Evolutionary conservation across 768 basidiomycete genomes (phyloP).

Genomic region (Tulasnella sp.): DNA sequence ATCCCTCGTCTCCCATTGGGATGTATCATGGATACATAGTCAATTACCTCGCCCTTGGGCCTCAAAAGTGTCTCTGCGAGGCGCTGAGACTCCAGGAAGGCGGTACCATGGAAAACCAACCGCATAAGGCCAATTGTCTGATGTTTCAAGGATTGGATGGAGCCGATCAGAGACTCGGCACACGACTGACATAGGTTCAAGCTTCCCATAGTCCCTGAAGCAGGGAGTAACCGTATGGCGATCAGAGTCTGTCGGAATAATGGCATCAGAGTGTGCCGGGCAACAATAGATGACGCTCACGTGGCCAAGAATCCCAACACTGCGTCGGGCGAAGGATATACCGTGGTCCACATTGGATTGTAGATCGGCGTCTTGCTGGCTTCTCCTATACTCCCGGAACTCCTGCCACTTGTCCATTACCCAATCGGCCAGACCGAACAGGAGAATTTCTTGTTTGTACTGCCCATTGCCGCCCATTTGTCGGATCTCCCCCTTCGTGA

Average conservation of each 20-base stretch:
- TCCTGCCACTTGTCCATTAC: conserved; percentile 64
- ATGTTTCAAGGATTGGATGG: neutral
- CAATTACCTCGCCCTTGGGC: neutral
- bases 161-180: neutral
- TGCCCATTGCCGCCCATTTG: conserved; percentile 8
- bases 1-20: conserved; percentile 37
- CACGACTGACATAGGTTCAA: conserved; percentile 5
- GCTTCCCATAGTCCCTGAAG: neutral
- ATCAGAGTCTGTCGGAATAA: conserved; percentile 11
- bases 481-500: conserved; percentile 4
- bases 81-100: conserved; percentile 2
- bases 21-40: neutral
- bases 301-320: neutral
- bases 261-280: too few species aligned
- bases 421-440: conserved; percentile 81
- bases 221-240: conserved; percentile 2
- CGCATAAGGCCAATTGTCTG: neutral
- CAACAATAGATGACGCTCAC: neutral
- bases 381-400: conserved; percentile 26
- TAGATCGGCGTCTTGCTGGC: neutral
- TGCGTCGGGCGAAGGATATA: neutral
- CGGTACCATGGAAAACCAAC: conserved; percentile 2
- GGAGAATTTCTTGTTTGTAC: conserved; percentile 38
- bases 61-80: neutral
- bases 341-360: neutral